Evolutionary conservation across 192 early-diverging fungal genomes (phyloP), one percentile per base, ranked within the genome.

Genomic region (Haplosporangium gracile): DNA sequence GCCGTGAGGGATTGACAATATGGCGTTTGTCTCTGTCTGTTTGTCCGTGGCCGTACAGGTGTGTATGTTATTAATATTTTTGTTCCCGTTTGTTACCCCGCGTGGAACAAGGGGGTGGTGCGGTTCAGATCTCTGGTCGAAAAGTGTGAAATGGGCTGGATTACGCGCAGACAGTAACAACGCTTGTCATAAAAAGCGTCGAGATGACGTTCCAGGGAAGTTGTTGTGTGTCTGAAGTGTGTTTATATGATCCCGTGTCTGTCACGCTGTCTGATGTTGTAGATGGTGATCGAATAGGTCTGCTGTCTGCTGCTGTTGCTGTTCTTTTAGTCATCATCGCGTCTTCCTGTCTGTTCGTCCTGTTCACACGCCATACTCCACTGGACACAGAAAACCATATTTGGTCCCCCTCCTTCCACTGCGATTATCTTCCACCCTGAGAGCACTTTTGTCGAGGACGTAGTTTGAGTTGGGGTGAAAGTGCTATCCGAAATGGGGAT

Each of bases 81-180:
- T 18, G 15, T 22, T 51, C 49, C 49, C 49, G 20, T 45, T 45
- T 45, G 49, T 51, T 51, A 51, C 60, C 26, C 60, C 60, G 60
- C 29, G 60, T 11, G 60, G 60, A 65, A 65, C 60, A 65, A 32
- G 11, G 60, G 60, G 60, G 60, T 22, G n/a, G 60, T 29, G 22
- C 29, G 32, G 60, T 65, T 65, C 29, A 65, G 60, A 65, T 65
- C 60, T 29, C 29, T 65, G 60, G 60, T 51, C 18, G 49, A 51
- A 20, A 13, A 5, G 60, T 65, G 60, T 32, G 60, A 34, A 32
- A 32, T 65, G 60, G 29, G 13, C 60, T 65, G 60, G 60, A 65
- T 65, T 65, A 65, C 60, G 60, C 60, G 29, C 60, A 34, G 60
- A 15, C 60, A 65, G 60, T 34, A 65, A 65, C 60, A 49, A 18